phyloP scores from a whole-genome alignment of 768 basidiomycete species.

The Termitomyces heimii region DNA sequence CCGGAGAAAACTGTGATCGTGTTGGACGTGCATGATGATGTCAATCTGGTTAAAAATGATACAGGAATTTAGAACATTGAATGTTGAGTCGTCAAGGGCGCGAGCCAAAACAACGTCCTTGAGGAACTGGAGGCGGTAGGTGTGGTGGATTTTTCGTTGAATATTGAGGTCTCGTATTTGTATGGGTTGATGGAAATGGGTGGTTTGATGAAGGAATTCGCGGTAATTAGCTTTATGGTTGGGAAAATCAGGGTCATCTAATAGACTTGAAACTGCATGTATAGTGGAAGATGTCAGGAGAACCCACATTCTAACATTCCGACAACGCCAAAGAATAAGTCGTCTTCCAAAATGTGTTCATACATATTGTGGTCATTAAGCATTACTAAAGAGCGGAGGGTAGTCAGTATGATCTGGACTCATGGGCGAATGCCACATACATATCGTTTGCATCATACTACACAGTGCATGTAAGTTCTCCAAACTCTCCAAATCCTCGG shows the following conservation, averaged over 20 bases:
- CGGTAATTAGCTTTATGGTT: constrained; percentile 96
- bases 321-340: constrained; percentile 86
- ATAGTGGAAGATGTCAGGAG: constrained; percentile 3
- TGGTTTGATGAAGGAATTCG: constrained; percentile 77
- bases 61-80: constrained; percentile 94
- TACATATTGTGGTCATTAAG: constrained; percentile 93
- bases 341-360: constrained; percentile 92
- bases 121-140: constrained; percentile 93
- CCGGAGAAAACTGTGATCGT: constrained; percentile 66
- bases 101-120: constrained; percentile 98
- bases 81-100: constrained; percentile 91
- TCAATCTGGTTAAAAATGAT: constrained; percentile 99
- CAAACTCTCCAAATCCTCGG: constrained; percentile 90
- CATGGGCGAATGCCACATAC: constrained; percentile 35
- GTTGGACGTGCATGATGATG: constrained; percentile 87
- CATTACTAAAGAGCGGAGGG: constrained; percentile 52
- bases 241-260: constrained; percentile 97
- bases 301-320: constrained; percentile 94
- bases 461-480: constrained; percentile 89
- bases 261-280: constrained; percentile 6
- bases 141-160: constrained; percentile 90
- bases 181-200: constrained; percentile 89
- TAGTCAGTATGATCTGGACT: constrained; percentile 2
- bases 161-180: constrained; percentile 70
- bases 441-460: constrained; percentile 89